Evolutionary conservation across 345 rosid species (phyloP).

Genomic region (Angophora floribunda): DNA sequence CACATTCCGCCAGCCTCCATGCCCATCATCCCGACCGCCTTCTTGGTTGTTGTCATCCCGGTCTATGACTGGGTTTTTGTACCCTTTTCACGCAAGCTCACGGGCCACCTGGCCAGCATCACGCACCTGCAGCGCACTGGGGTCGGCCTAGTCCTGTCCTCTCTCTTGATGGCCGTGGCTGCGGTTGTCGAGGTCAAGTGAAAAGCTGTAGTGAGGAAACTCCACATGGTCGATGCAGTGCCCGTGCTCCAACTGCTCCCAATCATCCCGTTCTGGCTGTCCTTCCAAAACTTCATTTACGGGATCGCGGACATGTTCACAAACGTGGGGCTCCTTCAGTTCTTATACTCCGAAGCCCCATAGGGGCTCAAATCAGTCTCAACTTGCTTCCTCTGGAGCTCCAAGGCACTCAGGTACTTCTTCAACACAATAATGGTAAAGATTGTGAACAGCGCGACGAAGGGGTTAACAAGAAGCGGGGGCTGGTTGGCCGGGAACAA

Average conservation of each 20-base stretch:
- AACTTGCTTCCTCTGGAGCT: conserved; percentile 45
- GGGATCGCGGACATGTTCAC: conserved; percentile 56
- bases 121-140: conserved; percentile 52
- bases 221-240: conserved; percentile 35
- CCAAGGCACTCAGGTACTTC: conserved; percentile 50
- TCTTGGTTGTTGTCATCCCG: conserved; percentile 27
- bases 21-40: conserved; percentile 34
- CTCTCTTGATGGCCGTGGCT: conserved; percentile 35
- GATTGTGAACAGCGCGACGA: conserved; percentile 14
- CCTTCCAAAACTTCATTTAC: conserved; percentile 40
- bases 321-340: conserved; percentile 34
- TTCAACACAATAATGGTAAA: conserved; percentile 33
- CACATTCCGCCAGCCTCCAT: conserved; percentile 44
- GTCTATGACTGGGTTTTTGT: conserved; percentile 36
- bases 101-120: conserved; percentile 31
- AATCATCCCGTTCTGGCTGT: conserved; percentile 38
- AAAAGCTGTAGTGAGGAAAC: conserved; percentile 31
- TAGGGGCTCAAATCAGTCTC: conserved; percentile 26
- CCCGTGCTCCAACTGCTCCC: conserved; percentile 31
- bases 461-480: not conserved
- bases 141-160: conserved; percentile 37
- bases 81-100: conserved; percentile 25
- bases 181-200: conserved; percentile 37
- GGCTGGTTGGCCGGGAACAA: conserved; percentile 22
- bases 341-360: conserved; percentile 52